phyloP scores from a whole-genome alignment of 2,329 filamentous ascomycete genomes.

The Sporothrix variecibatus region DNA sequence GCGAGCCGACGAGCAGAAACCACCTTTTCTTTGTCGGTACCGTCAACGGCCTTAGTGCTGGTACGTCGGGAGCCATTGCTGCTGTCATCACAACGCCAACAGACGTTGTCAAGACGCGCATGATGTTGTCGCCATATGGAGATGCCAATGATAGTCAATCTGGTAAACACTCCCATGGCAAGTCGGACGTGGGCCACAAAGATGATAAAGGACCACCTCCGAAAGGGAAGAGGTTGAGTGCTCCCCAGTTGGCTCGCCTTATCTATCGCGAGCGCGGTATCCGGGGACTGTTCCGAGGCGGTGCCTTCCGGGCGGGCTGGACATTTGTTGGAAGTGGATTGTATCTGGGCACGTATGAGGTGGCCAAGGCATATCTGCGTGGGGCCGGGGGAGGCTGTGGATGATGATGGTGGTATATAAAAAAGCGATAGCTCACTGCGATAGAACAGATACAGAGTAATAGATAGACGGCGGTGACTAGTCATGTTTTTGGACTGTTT shows the following conservation, averaged over 20 bases:
- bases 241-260: constrained; percentile 63
- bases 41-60: constrained; percentile 74
- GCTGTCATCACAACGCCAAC: constrained; percentile 84
- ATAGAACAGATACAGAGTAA: not conserved
- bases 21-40: constrained; percentile 64
- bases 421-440: not conserved
- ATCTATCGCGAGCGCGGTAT: constrained; percentile 69
- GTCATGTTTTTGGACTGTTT: not conserved
- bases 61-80: constrained; percentile 70
- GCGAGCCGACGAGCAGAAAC: constrained; percentile 21
- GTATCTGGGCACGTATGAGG: constrained; percentile 85
- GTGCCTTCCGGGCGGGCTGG: constrained; percentile 72
- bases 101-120: constrained; percentile 85
- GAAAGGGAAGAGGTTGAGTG: constrained; percentile 40
- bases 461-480: not conserved
- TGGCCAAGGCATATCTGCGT: constrained; percentile 66
- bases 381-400: constrained; percentile 48
- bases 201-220: constrained; percentile 30
- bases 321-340: constrained; percentile 80
- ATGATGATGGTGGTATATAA: constrained; percentile 20
- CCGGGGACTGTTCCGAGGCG: constrained; percentile 76
- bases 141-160: constrained; percentile 36
- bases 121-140: constrained; percentile 70
- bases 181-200: not conserved
- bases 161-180: constrained; percentile 36